These are phyloP conservation scores for Zygoascus tannicola DNA, from an alignment of 805 yeast genomes.

Conservation along the genomic window DNA sequence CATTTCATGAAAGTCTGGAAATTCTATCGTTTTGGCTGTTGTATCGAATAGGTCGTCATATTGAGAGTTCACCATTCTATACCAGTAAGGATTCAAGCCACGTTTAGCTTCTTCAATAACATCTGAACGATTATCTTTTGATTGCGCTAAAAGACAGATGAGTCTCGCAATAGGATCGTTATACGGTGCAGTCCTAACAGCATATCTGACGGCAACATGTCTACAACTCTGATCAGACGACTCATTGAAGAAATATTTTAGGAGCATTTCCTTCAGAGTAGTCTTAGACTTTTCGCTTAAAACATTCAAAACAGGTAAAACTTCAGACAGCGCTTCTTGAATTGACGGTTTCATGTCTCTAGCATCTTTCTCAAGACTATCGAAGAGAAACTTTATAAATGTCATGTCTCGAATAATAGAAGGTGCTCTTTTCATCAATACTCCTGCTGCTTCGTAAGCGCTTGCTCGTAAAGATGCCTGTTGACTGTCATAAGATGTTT, in stretches of 20 bases:
- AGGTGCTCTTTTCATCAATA: conserved; percentile 43
- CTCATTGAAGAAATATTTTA: conserved; percentile 31
- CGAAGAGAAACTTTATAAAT: conserved; percentile 57
- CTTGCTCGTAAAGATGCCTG: conserved; percentile 15
- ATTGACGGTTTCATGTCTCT: conserved; percentile 56
- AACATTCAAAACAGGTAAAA: conserved; percentile 40
- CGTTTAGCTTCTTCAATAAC: conserved; percentile 68
- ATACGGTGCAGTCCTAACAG: conserved; percentile 58
- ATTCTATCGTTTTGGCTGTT: conserved; percentile 22
- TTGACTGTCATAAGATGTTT: neutral
- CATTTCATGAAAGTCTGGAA: conserved; percentile 47
- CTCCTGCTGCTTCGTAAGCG: conserved; percentile 74
- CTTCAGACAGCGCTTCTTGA: conserved; percentile 58
- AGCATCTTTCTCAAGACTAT: conserved; percentile 56
- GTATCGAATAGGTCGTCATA: conserved; percentile 18
- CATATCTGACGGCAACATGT: conserved; percentile 54
- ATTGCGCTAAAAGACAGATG: conserved; percentile 57
- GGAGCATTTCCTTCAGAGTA: conserved; percentile 35
- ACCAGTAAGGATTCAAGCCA: conserved; percentile 83
- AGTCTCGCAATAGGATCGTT: conserved; percentile 57
- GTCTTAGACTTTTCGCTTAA: conserved; percentile 28
- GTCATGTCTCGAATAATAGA: conserved; percentile 37
- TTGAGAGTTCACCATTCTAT: conserved; percentile 39
- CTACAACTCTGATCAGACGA: conserved; percentile 43
- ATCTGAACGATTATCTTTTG: conserved; percentile 52